Conservation (phyloP, 2,329 filamentous ascomycete genomes). For the Apiospora malaysiana region DNA sequence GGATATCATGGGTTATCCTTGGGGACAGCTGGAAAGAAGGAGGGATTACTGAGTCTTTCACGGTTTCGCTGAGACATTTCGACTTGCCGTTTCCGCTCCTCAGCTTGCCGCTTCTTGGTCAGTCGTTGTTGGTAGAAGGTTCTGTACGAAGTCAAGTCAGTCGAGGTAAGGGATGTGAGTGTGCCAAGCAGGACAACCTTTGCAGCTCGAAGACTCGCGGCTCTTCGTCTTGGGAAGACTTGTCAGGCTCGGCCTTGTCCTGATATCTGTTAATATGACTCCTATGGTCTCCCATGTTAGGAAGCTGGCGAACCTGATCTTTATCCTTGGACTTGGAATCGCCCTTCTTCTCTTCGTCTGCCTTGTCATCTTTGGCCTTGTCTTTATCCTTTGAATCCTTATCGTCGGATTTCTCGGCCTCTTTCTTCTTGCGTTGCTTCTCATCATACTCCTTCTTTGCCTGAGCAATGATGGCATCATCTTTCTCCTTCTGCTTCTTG, state of each 20-base stretch:
- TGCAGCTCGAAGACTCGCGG: conserved; percentile 85
- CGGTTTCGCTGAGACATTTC: conserved; percentile 81
- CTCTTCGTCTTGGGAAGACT: conserved; percentile 53
- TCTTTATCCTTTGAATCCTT: conserved; percentile 46
- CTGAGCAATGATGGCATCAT: conserved; percentile 64
- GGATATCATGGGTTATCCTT: conserved; percentile 45
- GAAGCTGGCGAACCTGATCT: conserved; percentile 34
- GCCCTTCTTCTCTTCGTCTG: conserved; percentile 40
- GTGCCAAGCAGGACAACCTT: conserved; percentile 56
- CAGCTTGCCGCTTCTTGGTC: conserved; percentile 77
- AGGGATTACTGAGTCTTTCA: conserved; percentile 79
- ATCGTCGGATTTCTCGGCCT: conserved; percentile 57
- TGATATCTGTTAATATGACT: neutral
- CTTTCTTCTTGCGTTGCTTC: conserved; percentile 69
- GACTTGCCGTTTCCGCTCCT: conserved; percentile 78
- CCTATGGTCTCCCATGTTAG: neutral
- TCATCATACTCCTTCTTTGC: conserved; percentile 81
- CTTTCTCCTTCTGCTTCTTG: conserved; percentile 69
- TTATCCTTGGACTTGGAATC: conserved; percentile 39
- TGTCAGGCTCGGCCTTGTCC: conserved; percentile 19
- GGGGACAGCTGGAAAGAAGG: conserved; percentile 85
- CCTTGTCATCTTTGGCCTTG: conserved; percentile 39
- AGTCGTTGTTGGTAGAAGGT: conserved; percentile 87
- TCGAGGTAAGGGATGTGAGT: neutral
- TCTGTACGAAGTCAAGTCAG: conserved; percentile 48